Conservation (phyloP, 345 rosid genomes). For the Nasturtium officinale region DNA sequence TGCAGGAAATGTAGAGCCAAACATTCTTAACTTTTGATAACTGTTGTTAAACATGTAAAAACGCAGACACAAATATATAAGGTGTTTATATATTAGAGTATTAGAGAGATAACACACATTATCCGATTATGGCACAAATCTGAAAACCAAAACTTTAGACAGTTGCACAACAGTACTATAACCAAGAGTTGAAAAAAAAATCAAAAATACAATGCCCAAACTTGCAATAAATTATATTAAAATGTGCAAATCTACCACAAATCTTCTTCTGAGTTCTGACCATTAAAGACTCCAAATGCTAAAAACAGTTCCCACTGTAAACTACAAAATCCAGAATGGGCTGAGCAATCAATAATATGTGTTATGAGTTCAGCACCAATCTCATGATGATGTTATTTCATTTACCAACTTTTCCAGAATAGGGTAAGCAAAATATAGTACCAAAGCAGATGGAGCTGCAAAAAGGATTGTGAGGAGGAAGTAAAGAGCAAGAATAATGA, state of each 20-base stretch:
- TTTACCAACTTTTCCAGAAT: constrained; percentile 64
- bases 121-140: constrained; percentile 7
- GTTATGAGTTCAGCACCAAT: constrained; percentile 13
- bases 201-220: constrained; percentile 31
- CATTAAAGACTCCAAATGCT: constrained; percentile 21
- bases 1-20: constrained; percentile 2
- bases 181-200: constrained; percentile 30
- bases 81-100: neutral
- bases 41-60: neutral
- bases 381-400: constrained; percentile 48
- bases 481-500: constrained; percentile 56
- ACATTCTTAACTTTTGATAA: constrained; percentile 18
- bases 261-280: constrained; percentile 6
- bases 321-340: constrained; percentile 16
- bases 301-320: constrained; percentile 7
- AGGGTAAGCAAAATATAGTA: constrained; percentile 63
- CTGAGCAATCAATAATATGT: constrained; percentile 15
- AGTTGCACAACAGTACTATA: constrained; percentile 14
- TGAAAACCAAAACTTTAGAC: constrained; percentile 34
- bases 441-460: constrained; percentile 59
- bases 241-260: constrained; percentile 9
- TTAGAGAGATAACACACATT: constrained; percentile 7
- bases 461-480: constrained; percentile 58
- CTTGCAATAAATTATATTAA: constrained; percentile 13
- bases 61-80: constrained; percentile 10